A percentile compares a stretch with the other conserved stretches of the same genome.
Conservation (phyloP, 345 rosid species). For the Trapa bicornis region DNA sequence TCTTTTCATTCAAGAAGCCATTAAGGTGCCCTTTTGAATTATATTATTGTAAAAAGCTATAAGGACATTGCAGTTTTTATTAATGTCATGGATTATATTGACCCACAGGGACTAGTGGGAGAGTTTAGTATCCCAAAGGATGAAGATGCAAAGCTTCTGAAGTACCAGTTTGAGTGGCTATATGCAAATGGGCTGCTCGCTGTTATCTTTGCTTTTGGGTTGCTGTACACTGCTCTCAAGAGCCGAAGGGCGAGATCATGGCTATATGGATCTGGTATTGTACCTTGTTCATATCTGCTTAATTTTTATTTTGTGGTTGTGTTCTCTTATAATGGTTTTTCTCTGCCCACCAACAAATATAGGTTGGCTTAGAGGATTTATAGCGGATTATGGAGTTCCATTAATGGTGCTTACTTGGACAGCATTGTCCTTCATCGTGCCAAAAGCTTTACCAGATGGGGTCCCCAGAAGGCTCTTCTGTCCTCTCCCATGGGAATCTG, state of each 20-base stretch:
- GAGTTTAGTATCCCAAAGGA: conserved; percentile 6
- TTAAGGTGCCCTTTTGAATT: conserved; percentile 11
- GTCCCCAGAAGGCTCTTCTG: conserved; percentile 62
- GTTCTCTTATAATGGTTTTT: conserved; percentile 13
- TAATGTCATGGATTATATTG: background rate
- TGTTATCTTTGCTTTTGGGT: conserved; percentile 3
- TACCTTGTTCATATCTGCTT: conserved; percentile 31
- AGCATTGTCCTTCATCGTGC: conserved; percentile 38
- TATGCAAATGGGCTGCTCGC: conserved; percentile 7
- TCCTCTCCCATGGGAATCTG: conserved; percentile 82
- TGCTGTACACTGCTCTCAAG: conserved; percentile 5
- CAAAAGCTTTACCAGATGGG: conserved; percentile 28
- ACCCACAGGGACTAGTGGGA: conserved; percentile 5
- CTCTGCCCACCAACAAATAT: background rate
- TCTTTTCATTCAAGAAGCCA: conserved; percentile 23
- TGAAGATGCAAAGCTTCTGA: background rate
- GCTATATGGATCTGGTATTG: conserved; percentile 2
- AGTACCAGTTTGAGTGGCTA: conserved; percentile 10
- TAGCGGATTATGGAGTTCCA: conserved; percentile 79
- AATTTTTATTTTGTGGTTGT: conserved; percentile 25
- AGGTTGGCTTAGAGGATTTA: conserved; percentile 61
- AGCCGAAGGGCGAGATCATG: conserved; percentile 8
- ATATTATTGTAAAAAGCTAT: background rate
- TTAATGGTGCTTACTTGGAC: conserved; percentile 66
- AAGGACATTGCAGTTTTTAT: background rate